These are phyloP conservation scores for Elaeis oleifera DNA, from an alignment of 202 grass and related monocot species.

Conservation along the genomic window DNA sequence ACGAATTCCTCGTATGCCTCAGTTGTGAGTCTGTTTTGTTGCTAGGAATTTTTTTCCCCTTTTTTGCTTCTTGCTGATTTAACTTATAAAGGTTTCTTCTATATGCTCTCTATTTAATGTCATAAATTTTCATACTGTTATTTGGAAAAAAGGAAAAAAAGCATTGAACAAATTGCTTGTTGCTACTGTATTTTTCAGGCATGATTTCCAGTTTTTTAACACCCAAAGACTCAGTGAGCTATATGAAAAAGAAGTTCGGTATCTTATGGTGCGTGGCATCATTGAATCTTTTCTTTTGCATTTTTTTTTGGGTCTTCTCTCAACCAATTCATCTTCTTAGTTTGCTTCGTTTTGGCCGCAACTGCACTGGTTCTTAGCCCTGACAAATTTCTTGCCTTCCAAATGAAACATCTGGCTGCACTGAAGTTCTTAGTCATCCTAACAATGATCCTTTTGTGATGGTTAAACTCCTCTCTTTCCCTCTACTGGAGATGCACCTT, in stretches of 20 bases:
- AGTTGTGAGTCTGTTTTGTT: conserved; percentile 45
- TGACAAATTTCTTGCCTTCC: too few species aligned
- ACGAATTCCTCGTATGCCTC: conserved; percentile 92
- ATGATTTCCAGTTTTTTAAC: conserved; percentile 99
- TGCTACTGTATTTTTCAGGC: conserved; percentile 39
- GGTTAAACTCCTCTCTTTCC: too few species aligned
- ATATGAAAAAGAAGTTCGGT: conserved; percentile 98
- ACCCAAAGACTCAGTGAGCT: conserved; percentile 88
- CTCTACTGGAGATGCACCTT: too few species aligned
- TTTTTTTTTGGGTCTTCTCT: neutral
- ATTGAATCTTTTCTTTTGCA: conserved; percentile 10
- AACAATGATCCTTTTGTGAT: too few species aligned
- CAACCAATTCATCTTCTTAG: too few species aligned
- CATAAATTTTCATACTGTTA: neutral
- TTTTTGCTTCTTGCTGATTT: neutral
- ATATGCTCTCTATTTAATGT: conserved; percentile 8
- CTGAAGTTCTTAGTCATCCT: too few species aligned
- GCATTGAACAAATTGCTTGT: conserved; percentile 9
- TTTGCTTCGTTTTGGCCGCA: too few species aligned
- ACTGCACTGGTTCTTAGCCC: too few species aligned
- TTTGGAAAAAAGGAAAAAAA: neutral
- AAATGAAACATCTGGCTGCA: too few species aligned
- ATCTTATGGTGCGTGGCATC: conserved; percentile 64
- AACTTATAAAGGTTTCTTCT: neutral
- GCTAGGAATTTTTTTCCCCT: neutral